A percentile compares a stretch with the other conserved stretches of the same genome.
Evolutionary conservation across 2,329 filamentous ascomycete genomes (phyloP).

Genomic region (Pseudogymnoascus sp.): DNA sequence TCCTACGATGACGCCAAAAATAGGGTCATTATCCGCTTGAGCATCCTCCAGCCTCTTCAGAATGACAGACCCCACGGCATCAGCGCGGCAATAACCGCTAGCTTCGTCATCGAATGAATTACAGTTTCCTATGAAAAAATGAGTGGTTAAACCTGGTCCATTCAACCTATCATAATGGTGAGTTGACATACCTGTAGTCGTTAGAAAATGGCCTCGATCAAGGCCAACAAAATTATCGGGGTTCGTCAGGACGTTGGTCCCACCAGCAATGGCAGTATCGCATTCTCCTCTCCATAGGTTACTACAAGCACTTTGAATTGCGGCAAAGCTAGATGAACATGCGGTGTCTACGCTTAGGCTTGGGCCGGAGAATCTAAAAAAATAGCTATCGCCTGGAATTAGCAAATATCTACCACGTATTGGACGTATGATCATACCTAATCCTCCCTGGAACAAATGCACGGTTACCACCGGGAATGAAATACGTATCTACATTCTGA

Average conservation of each 20-base stretch:
- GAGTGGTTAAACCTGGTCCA: neutral
- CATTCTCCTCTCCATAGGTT: constrained; percentile 14
- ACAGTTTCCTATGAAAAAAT: constrained; percentile 30
- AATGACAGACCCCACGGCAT: constrained; percentile 37
- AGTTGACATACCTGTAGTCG: constrained; percentile 71
- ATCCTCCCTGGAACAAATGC: constrained; percentile 23
- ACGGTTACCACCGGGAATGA: constrained; percentile 13
- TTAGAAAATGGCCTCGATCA: constrained; percentile 43
- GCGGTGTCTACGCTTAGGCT: constrained; percentile 28
- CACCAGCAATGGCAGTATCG: constrained; percentile 16
- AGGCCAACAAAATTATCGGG: constrained; percentile 17
- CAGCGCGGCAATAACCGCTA: constrained; percentile 42
- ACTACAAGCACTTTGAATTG: constrained; percentile 9
- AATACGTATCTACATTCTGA: constrained; percentile 14
- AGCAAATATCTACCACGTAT: neutral
- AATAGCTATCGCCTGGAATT: constrained; percentile 17
- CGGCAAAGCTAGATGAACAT: constrained; percentile 28
- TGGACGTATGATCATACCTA: constrained; percentile 15
- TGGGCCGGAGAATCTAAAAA: constrained; percentile 32
- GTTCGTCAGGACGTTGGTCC: constrained; percentile 18
- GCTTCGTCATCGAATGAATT: constrained; percentile 38
- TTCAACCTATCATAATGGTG: constrained; percentile 38
- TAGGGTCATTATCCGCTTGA: constrained; percentile 36
- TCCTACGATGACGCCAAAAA: constrained; percentile 50
- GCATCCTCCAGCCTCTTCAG: constrained; percentile 40